Percentiles rank a stretch among this genome's conserved stretches.
Conservation (phyloP, 768 basidiomycete genomes). For the Neoboletus subvelutipes region DNA sequence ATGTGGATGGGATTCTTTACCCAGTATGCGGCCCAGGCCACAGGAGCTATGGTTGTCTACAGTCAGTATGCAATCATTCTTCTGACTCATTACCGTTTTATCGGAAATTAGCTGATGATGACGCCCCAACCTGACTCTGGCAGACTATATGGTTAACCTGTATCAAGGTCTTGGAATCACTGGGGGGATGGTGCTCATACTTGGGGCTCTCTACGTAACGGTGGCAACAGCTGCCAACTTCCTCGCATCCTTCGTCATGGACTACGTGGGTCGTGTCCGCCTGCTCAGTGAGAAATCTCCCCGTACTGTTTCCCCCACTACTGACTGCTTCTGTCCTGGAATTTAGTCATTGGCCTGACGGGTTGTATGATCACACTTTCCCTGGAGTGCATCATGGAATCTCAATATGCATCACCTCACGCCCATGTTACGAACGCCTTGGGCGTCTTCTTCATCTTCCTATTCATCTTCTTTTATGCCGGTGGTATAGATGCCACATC, state of each 20-base stretch:
- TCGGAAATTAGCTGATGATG: neutral
- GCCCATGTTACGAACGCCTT: neutral
- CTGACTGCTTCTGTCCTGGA: neutral
- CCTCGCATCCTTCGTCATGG: neutral
- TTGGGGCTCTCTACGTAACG: neutral
- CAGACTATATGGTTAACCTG: neutral
- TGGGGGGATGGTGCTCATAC: neutral
- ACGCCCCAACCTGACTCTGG: neutral
- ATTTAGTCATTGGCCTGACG: neutral
- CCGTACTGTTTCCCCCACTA: neutral
- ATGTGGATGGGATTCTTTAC: constrained; percentile 3
- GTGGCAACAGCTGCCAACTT: neutral
- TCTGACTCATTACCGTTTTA: neutral
- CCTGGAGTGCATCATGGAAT: neutral
- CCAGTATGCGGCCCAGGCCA: neutral
- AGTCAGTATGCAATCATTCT: neutral
- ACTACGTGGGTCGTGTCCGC: neutral
- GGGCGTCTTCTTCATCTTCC: neutral
- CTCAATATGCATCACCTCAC: neutral
- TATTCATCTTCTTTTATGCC: neutral
- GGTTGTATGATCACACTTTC: neutral
- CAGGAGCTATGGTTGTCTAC: constrained; percentile 2
- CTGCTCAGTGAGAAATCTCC: neutral
- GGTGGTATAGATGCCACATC: constrained; percentile 1
- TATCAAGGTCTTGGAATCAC: neutral